Base-by-base conservation (phyloP, 352 stramenopile genomes). In the Pythium utonaiense region DNA sequence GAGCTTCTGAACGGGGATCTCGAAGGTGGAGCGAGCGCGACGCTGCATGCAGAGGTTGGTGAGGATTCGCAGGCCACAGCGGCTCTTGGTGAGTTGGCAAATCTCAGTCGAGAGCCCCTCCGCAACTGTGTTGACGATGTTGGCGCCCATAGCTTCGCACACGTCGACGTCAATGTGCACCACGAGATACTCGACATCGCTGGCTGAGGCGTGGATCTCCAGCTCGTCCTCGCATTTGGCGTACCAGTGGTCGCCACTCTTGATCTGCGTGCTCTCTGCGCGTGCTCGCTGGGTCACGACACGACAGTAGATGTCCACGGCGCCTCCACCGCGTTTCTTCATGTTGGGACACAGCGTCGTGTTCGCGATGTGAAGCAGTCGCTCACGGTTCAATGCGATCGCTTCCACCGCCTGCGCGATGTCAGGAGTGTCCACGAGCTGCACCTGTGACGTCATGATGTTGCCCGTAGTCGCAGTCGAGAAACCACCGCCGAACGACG, bases 21-120 rank as follows among this genome's bases (percentile, higher is more conserved):
- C 76, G 45, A 93, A 93, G 24, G 44, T 64, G 28, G 83, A 60
- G 7, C 83, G 80, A 27, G 86, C 76, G 24, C 85, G 80, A 17
- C 86, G 83, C 64, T 92, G 79, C 73, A 90, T 87, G 64, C 80
- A 92, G n/a, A 96, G 74, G 36, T 96, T 96, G n/a, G 84, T 93
- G 57, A 96, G 71, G 60, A 96, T 96, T 21, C 84, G 83, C n/a
- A 96, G 76, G 6, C 86, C 86, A 53, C 70, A 81, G 53, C 60
- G 72, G 59, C 78, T 86, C 28, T 73, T 70, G 3, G 83, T 89
- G 62, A 95, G 65, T 13, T 71, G 71, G 10, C 72, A 78, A 17
- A 95, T 72, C 75, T 93, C 80, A 61, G 73, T 78, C 34, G 83
- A 89, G 14, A 95, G 66, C 4, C 85, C 85, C 54, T 96, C 86